A percentile compares a stretch with the other conserved stretches of the same genome.
Evolutionary conservation across 1,284 basidiomycete species (phyloP).

Genomic region (Pseudozyma sp.): DNA sequence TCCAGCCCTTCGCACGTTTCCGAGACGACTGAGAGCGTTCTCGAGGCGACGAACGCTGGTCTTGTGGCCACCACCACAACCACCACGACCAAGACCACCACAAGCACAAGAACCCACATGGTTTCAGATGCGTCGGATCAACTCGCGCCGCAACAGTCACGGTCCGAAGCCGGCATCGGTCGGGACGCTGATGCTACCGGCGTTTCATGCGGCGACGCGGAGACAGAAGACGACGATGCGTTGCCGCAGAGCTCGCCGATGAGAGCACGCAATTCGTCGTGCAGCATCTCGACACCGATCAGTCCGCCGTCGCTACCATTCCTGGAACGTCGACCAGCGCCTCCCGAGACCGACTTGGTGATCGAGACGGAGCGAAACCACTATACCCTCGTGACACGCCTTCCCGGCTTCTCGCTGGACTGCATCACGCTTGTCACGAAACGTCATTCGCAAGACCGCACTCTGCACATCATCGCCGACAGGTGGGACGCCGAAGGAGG

Average conservation of each 20-base stretch:
- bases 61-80: constrained; percentile 44
- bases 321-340: constrained; percentile 54
- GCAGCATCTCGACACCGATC: constrained; percentile 48
- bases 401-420: constrained; percentile 63
- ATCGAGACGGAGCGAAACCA: constrained; percentile 45
- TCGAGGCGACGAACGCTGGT: constrained; percentile 21
- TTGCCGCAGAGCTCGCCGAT: constrained; percentile 18
- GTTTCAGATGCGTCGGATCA: constrained; percentile 1
- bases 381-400: constrained; percentile 48
- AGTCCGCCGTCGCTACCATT: constrained; percentile 52
- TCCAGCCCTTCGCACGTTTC: constrained; percentile 23
- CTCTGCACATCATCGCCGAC: constrained; percentile 63
- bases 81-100: constrained; percentile 37
- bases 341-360: constrained; percentile 51
- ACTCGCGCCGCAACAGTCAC: background rate
- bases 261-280: constrained; percentile 33
- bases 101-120: constrained; percentile 21
- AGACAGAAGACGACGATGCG: background rate
- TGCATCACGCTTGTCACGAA: constrained; percentile 64
- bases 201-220: background rate
- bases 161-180: constrained; percentile 17
- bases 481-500: constrained; percentile 55
- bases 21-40: constrained; percentile 33
- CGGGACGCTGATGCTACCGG: background rate
- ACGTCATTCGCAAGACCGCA: constrained; percentile 56